Evolutionary conservation across 805 yeast genomes (phyloP).

Genomic region (Dipodascus albidus): DNA sequence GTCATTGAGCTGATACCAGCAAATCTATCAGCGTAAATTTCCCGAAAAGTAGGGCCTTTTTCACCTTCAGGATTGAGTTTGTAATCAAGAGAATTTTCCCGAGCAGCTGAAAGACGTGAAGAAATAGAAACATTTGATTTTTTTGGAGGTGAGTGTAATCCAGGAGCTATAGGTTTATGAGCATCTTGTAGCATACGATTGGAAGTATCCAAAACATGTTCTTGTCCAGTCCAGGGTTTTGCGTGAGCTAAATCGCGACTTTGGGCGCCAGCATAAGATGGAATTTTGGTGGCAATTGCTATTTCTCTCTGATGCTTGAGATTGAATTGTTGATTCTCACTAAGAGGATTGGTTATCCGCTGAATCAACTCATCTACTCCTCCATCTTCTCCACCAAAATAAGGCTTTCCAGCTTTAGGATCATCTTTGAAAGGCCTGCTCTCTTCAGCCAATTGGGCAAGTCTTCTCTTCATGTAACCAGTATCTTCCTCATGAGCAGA

Average conservation of each 20-base stretch:
- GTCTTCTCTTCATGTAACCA: slow-evolving; percentile 27
- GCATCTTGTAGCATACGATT: slow-evolving; percentile 47
- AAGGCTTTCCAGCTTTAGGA: slow-evolving; percentile 24
- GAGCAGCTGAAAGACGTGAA: slow-evolving; percentile 44
- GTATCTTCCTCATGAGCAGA: neutral
- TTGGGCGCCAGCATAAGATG: slow-evolving; percentile 33
- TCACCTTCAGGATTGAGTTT: slow-evolving; percentile 34
- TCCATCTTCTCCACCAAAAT: slow-evolving; percentile 3
- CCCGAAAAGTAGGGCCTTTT: slow-evolving; percentile 38
- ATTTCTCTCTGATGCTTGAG: slow-evolving; percentile 30
- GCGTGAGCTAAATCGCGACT: slow-evolving; percentile 38
- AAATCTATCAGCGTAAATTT: slow-evolving; percentile 52
- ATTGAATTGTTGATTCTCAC: slow-evolving; percentile 27
- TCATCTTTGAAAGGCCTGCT: slow-evolving; percentile 28
- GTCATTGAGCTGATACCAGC: slow-evolving; percentile 27
- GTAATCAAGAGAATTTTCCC: slow-evolving; percentile 58
- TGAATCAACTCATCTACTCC: neutral
- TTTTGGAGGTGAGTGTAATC: slow-evolving; percentile 5
- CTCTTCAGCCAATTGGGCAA: slow-evolving; percentile 34
- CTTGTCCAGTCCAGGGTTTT: slow-evolving; percentile 51
- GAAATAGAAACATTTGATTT: slow-evolving; percentile 14
- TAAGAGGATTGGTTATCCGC: slow-evolving; percentile 1
- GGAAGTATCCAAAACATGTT: slow-evolving; percentile 34
- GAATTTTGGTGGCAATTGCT: slow-evolving; percentile 30
- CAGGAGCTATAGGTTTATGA: slow-evolving; percentile 28